Conservation (phyloP, 2,329 filamentous ascomycete genomes). For the Dactylellina haptotyla region DNA sequence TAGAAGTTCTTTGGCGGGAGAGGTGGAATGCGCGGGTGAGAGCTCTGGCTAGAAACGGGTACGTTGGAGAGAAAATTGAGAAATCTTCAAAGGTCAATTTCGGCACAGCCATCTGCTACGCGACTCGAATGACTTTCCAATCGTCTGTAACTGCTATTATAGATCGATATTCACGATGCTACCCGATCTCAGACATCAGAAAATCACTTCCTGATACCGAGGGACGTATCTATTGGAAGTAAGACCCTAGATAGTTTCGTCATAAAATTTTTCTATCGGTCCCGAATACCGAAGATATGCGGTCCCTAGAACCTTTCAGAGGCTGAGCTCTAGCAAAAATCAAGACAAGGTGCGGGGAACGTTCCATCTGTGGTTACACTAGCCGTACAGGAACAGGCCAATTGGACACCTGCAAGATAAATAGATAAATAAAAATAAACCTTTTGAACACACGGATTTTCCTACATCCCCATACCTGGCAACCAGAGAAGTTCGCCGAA, state of each 20-base stretch:
- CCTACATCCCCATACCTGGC: too few species aligned
- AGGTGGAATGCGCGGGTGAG: background rate
- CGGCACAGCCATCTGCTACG: constrained; percentile 19
- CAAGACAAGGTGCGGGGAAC: background rate
- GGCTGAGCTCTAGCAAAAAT: constrained; percentile 16
- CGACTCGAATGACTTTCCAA: too few species aligned
- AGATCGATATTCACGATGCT: too few species aligned
- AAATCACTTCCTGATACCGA: too few species aligned
- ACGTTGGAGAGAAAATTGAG: background rate
- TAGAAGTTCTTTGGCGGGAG: background rate
- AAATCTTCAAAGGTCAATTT: constrained; percentile 1
- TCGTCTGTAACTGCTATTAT: too few species aligned
- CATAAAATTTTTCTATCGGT: constrained; percentile 1
- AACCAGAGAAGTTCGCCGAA: too few species aligned
- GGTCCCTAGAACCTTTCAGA: background rate
- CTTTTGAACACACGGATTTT: too few species aligned
- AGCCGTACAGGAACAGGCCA: background rate
- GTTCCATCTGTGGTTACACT: constrained; percentile 12
- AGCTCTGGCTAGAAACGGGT: background rate
- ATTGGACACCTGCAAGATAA: too few species aligned
- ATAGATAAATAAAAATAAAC: background rate
- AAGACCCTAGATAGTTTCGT: background rate
- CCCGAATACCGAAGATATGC: constrained; percentile 16
- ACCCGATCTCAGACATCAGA: too few species aligned
- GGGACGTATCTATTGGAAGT: background rate